Evolutionary conservation across 2,329 filamentous ascomycete species (phyloP), one percentile per base, ranked within the genome.

Genomic region (Biscogniauxia sp.): DNA sequence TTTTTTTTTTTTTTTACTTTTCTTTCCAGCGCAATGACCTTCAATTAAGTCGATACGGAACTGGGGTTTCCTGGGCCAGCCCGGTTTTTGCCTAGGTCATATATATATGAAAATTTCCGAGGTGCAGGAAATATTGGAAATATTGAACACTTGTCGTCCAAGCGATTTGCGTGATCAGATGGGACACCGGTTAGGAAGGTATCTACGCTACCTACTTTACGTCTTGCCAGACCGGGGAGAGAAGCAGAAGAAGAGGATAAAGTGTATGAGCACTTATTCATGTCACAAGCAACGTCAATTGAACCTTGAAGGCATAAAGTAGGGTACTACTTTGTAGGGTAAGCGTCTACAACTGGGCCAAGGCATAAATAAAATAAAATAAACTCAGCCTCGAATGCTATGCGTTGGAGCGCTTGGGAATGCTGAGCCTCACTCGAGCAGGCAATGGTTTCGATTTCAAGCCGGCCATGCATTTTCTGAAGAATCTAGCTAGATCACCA

Each of bases 381-480:
- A 32, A n/a, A n/a, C 15, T n/a, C 37, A 45, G 37, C 37, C 37
- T 45, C 37, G 15, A 45, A n/a, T 45, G 37, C 37, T n/a, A n/a
- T 45, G 28, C 28, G 7, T 32, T 32, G 28, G 28, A 45, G 15
- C 17, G 37, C 37, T 45, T 45, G 11, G 23, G 23, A 45, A 32
- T n/a, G 17, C 37, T 45, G 37, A 45, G 37, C 37, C 37, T 45
- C 37, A 45, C 17, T 45, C 37, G 13, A 45, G 37, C 37, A 45
- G 37, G 28, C 7, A 32, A 32, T 32, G 11, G 28, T 32, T 32
- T 45, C 19, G 23, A 52, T 50, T 60, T 50, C 55, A 62, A 32
- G 28, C 57, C 45, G 55, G 51, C 20, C 15, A 20, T 25, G 25
- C 13, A 51, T 37, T n/a, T 55, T 41, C 20, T 32, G 41, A 53